Evolutionary conservation across 2,329 filamentous ascomycete species (phyloP), one percentile per base, ranked within the genome.

Genomic region (Fusarium sp.): DNA sequence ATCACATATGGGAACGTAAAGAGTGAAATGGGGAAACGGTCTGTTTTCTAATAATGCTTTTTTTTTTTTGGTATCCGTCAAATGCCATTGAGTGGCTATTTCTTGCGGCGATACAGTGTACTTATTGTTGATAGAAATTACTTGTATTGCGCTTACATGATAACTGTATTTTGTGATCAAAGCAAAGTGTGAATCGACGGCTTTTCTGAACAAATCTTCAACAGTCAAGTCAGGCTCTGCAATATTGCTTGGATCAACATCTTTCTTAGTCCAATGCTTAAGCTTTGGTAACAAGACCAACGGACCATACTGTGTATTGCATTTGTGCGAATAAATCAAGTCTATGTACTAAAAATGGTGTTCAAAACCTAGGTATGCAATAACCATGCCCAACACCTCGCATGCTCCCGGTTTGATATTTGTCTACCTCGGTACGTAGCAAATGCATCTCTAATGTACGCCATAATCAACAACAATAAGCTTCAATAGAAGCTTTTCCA

Each of bases 1-100:
- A 71, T 65, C 38, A 51, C 59, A 47, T 60, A 70, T 56, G 55
- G 67, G 52, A 56, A 47, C 41, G 62, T 54, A 32, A 61, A 49
- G 51, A 25, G 22, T 51, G 25, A 25, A 67, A 59, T 25, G 68
- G 22, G 41, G 32, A 68, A 51, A 22, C 32, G 44, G 46, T 27
- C 45, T 51, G 24, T n/a, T 69, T 22, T 29, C 34, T 41, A 61
- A 38, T 38, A n/a, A 25, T 25, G 5, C 6, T 25, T 25, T 6
- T 25, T 25, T 24, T 24, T 6, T 38, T 61, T 47, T 52, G 63
- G 38, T 45, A 45, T 16, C 22, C 25, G 34, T 45, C 34, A 27
- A 54, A 54, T 38, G 43, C 54, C 24, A 54, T 24, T 7, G 30
- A 43, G 43, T 64, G 54, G 49, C 34, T 25, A 44, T 60, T 25